Evolutionary conservation across 2,329 filamentous ascomycete species (phyloP).

Genomic region (Alternaria viburni): DNA sequence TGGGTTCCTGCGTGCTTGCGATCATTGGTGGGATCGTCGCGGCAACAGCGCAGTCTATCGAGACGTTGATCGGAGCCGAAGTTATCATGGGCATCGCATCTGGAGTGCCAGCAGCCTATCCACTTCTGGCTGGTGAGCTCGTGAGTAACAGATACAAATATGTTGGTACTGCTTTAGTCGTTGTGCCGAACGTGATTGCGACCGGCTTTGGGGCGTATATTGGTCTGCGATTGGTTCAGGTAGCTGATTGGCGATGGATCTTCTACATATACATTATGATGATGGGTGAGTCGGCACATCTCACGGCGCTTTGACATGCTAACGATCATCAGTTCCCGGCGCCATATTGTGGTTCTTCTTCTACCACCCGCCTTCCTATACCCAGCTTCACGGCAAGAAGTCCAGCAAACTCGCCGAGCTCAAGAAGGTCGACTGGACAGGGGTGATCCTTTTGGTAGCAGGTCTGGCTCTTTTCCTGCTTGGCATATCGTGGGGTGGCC

Average conservation of each 20-base stretch:
- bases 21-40: neutral
- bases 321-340: neutral
- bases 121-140: neutral
- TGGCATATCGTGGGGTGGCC: neutral
- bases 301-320: neutral
- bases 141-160: neutral
- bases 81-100: neutral
- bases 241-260: neutral
- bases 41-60: neutral
- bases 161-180: neutral
- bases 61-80: neutral
- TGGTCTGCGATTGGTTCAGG: neutral
- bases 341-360: neutral
- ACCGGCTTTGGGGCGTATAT: neutral
- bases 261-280: neutral
- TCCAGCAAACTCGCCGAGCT: neutral
- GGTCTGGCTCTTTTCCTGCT: neutral
- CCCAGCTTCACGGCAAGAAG: neutral
- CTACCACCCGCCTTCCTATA: neutral
- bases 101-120: neutral
- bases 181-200: neutral
- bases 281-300: neutral
- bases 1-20: neutral
- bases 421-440: neutral
- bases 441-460: neutral